A percentile compares a stretch with the other conserved stretches of the same genome.
These are phyloP conservation scores for Debaryomyces subglobosus DNA, from an alignment of 1,139 yeast species.

Conservation along the genomic window DNA sequence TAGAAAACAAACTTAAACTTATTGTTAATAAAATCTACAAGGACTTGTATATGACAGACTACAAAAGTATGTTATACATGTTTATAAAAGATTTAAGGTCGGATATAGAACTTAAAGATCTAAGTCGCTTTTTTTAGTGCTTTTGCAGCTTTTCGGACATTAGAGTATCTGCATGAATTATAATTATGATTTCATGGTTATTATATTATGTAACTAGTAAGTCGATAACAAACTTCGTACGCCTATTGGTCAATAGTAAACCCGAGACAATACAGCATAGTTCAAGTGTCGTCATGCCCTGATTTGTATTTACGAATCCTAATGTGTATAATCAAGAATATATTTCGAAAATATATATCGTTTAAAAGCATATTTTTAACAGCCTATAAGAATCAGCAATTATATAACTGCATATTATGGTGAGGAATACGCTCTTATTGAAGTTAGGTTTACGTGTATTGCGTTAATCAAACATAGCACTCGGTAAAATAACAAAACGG, in stretches of 20 bases:
- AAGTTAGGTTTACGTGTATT: neutral
- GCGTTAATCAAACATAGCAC: neutral
- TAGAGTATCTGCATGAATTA: neutral
- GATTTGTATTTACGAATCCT: neutral
- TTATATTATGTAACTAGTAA: neutral
- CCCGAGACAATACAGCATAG: neutral
- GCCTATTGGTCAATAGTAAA: neutral
- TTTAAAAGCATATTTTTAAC: neutral
- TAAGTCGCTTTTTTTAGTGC: conserved; percentile 22
- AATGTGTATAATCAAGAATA: neutral
- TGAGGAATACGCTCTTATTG: neutral
- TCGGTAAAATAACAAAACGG: neutral
- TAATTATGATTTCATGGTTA: neutral
- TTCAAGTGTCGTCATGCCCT: neutral
- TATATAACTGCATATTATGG: neutral
- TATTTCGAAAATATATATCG: neutral
- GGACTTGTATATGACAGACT: conserved; percentile 27
- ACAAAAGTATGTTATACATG: conserved; percentile 20
- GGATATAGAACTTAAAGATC: conserved; percentile 32
- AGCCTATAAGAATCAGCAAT: neutral
- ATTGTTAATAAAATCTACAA: conserved; percentile 28
- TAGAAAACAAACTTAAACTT: conserved; percentile 29
- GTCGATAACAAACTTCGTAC: neutral
- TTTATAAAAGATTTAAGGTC: conserved; percentile 33
- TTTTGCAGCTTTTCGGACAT: conserved; percentile 1